phyloP scores from a whole-genome alignment of 2,329 filamentous ascomycete genomes.

The Macrophomina phaseolina region DNA sequence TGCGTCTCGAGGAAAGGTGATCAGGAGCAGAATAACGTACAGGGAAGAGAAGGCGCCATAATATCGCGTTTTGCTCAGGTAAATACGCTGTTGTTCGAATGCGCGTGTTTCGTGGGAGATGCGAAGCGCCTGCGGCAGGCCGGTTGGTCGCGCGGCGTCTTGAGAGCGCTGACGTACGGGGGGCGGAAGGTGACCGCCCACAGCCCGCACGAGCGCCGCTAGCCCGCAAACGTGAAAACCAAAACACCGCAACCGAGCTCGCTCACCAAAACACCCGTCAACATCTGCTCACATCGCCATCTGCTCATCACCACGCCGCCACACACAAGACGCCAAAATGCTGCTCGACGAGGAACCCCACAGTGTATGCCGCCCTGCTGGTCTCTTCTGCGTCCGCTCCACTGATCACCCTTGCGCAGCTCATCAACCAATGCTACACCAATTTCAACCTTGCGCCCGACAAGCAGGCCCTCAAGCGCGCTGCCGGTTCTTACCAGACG shows the following conservation, averaged over 20 bases:
- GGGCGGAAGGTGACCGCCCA: background rate
- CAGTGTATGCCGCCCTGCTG: constrained; percentile 62
- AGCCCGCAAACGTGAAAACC: constrained; percentile 23
- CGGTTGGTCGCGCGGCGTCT: constrained; percentile 1
- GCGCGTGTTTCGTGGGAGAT: background rate
- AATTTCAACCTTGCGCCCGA: constrained; percentile 97
- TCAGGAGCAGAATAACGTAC: background rate
- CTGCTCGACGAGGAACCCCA: constrained; percentile 93
- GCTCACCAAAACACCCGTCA: background rate
- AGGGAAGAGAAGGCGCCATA: constrained; percentile 25
- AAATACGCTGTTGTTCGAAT: background rate
- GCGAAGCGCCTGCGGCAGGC: background rate
- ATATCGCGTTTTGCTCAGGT: background rate
- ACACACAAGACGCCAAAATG: constrained; percentile 63
- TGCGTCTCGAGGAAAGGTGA: no score
- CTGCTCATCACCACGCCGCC: background rate
- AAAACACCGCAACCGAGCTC: constrained; percentile 14
- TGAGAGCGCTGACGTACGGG: constrained; percentile 21
- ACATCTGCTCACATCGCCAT: background rate
- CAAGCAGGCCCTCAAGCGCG: constrained; percentile 80
- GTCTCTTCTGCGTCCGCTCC: no score
- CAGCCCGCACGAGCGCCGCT: constrained; percentile 19
- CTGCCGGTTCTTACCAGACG: constrained; percentile 80
- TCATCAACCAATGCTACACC: constrained; percentile 87
- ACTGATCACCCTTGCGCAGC: constrained; percentile 54